Base-by-base conservation (phyloP, 192 early-diverging fungal genomes). In the Coemansia biformis region DNA sequence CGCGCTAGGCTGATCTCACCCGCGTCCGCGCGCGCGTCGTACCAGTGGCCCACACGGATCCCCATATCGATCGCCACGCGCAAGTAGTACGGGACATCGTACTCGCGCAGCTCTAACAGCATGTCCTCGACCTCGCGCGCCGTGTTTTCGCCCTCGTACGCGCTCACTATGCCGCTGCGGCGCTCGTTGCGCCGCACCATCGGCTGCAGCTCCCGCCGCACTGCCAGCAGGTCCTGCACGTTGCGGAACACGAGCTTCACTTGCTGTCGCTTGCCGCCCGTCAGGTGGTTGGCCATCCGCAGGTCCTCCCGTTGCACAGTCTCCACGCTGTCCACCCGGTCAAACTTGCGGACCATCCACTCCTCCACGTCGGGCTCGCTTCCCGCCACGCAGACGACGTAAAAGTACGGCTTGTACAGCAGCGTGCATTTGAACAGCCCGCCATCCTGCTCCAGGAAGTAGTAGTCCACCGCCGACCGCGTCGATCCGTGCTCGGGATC, bases 1-100 rank as follows among this genome's bases (percentile, higher is more conserved):
- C 66, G 79, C 17, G 65, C 75, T 21, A 96, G 55, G 0, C 57
- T 67, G 10, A 95, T 78, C 42, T 74, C 59, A 12, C 84, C 80
- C 14, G 72, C 75, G 0, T 79, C 78, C 0, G 83, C 83, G 21
- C 67, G 67, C 6, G 91, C 87, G 22, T 80, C 83, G 70, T 97
- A 99, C 96, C 96, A 99, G 12, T 83, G 66, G 1, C 96, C 96
- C 14, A 99, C 94, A 14, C 96, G 86, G 41, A 96, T 81, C 47
- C 89, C 87, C 48, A 83, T 78, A 64, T 99, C 93, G 36, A 99
- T 97, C 13, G 93, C 90, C 9, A 89, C 90, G 19, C 96, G 82
- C 38, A 90, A 78, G 59, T 95, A 97, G 66, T 97, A 99, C 32
- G 88, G 85, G n/a, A 99, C 81, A 57, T 99, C 96, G 52, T 87